These are phyloP conservation scores for Linnemannia hyalina DNA, from an alignment of 192 early-diverging fungal genomes.

Conservation along the genomic window DNA sequence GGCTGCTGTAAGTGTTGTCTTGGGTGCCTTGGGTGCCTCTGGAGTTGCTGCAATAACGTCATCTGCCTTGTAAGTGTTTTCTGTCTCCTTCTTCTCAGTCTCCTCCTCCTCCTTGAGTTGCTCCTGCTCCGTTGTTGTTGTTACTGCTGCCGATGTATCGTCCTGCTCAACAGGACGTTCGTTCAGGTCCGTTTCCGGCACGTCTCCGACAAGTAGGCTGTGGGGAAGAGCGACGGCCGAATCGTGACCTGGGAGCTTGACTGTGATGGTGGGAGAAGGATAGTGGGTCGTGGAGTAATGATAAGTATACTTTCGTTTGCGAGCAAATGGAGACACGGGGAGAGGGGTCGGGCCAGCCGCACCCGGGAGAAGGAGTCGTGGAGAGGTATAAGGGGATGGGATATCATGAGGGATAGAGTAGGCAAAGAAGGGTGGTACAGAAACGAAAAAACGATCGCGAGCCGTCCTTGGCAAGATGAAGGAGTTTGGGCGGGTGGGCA, in stretches of 20 bases:
- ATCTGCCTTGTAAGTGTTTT: background rate
- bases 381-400: conserved; percentile 51
- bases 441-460: conserved; percentile 33
- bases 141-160: background rate
- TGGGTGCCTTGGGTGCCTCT: background rate
- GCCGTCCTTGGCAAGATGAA: conserved; percentile 25
- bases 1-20: background rate
- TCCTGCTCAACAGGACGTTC: conserved; percentile 19
- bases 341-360: conserved; percentile 39
- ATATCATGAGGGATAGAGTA: conserved; percentile 56
- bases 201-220: conserved; percentile 23
- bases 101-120: background rate
- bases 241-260: conserved; percentile 37
- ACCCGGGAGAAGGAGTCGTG: conserved; percentile 43
- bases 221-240: conserved; percentile 12
- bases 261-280: conserved; percentile 24
- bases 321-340: conserved; percentile 45
- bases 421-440: conserved; percentile 47
- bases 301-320: conserved; percentile 49
- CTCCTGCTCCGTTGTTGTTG: background rate
- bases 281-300: conserved; percentile 18
- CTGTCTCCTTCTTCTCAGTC: conserved; percentile 1
- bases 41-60: background rate
- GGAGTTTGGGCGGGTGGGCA: conserved; percentile 33
- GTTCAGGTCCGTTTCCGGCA: conserved; percentile 23